phyloP scores from a whole-genome alignment of 345 rosid species.

The Nasturtium officinale region DNA sequence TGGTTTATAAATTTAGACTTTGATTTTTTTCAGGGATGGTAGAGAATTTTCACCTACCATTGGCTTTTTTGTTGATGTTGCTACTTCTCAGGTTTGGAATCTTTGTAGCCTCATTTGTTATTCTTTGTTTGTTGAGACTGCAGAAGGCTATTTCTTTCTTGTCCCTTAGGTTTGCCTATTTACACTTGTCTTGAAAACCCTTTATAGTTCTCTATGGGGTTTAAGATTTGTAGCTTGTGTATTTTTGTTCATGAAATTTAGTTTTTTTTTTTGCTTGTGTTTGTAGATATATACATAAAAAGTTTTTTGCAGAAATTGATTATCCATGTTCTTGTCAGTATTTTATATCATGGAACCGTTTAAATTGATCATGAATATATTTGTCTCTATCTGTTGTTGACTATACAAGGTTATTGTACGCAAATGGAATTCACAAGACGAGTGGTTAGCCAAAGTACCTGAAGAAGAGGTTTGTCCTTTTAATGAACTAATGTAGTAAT shows the following conservation, averaged over 20 bases:
- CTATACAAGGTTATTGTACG: slow-evolving; percentile 73
- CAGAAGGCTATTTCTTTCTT: too few species aligned
- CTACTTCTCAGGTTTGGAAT: slow-evolving; percentile 61
- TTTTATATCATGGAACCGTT: neutral
- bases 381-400: slow-evolving; percentile 8
- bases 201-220: too few species aligned
- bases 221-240: too few species aligned
- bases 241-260: too few species aligned
- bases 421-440: slow-evolving; percentile 75
- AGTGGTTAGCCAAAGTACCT: slow-evolving; percentile 56
- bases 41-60: slow-evolving; percentile 80
- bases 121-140: too few species aligned
- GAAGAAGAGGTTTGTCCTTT: slow-evolving; percentile 77
- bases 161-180: too few species aligned
- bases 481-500: neutral
- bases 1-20: neutral
- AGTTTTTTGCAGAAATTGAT: too few species aligned
- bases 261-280: neutral
- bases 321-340: neutral
- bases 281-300: too few species aligned
- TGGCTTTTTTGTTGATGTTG: slow-evolving; percentile 73
- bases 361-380: neutral
- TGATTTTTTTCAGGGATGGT: slow-evolving; percentile 66
- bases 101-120: neutral
- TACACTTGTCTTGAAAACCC: too few species aligned